Evolutionary conservation across 2,329 filamentous ascomycete species (phyloP).

Genomic region (Curvularia verruculosa): DNA sequence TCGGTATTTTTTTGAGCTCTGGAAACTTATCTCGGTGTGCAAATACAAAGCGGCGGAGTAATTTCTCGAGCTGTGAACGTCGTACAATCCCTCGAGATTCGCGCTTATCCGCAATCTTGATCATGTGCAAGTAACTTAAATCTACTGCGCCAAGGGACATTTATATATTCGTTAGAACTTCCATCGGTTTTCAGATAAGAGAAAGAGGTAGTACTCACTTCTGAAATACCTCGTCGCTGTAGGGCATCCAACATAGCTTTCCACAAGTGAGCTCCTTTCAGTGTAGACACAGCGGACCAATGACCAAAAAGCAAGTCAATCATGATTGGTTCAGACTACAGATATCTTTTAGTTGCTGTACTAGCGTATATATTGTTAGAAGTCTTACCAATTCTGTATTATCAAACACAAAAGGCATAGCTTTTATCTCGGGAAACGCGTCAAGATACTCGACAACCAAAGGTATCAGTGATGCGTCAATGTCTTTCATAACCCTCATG

Average conservation of each 20-base stretch:
- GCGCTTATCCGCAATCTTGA: not conserved
- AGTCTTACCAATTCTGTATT: slow-evolving; percentile 20
- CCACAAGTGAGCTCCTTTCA: not conserved
- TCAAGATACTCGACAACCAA: slow-evolving; percentile 18
- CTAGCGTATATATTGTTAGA: not conserved
- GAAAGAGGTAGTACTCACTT: not conserved
- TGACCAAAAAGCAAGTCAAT: slow-evolving; percentile 2
- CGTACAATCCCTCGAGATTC: not conserved
- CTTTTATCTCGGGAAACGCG: slow-evolving; percentile 10
- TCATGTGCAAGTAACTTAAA: not conserved
- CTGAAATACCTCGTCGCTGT: not conserved
- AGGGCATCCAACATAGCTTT: not conserved
- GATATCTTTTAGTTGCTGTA: too few species aligned
- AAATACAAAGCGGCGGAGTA: slow-evolving; percentile 21
- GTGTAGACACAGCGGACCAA: not conserved
- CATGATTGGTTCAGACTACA: too few species aligned
- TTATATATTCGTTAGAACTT: not conserved
- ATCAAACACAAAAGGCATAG: slow-evolving; percentile 19
- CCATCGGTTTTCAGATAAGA: too few species aligned
- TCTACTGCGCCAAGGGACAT: not conserved
- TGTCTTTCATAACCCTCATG: not conserved
- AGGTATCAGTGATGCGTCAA: slow-evolving; percentile 15
- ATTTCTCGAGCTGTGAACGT: slow-evolving; percentile 17
- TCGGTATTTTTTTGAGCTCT: slow-evolving; percentile 17
- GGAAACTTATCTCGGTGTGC: slow-evolving; percentile 21